phyloP scores from a whole-genome alignment of 2,329 filamentous ascomycete genomes.

The Tolypocladium tropicale region DNA sequence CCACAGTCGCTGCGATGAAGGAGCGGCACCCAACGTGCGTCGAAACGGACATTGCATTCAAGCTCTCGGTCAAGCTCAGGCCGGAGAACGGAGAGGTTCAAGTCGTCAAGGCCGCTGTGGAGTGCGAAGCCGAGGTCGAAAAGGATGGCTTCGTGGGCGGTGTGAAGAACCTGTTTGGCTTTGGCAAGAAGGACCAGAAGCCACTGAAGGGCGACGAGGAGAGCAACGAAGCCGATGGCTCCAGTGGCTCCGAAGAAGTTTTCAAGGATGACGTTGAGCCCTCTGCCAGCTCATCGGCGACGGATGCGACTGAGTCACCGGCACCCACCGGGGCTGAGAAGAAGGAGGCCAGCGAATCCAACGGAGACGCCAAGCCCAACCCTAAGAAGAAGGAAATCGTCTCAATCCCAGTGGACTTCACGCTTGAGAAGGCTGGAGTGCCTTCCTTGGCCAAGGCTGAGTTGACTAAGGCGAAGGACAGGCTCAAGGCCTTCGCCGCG shows the following conservation, averaged over 20 bases:
- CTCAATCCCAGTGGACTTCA: conserved; percentile 40
- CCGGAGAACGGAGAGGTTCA: conserved; percentile 70
- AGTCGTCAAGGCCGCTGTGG: conserved; percentile 63
- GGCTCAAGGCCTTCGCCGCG: conserved; percentile 72
- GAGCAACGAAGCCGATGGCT: conserved; percentile 25
- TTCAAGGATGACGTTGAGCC: conserved; percentile 30
- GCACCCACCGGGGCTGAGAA: conserved; percentile 18
- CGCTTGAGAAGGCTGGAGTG: conserved; percentile 38
- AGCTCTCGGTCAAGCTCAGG: conserved; percentile 64
- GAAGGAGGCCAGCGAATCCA: conserved; percentile 28
- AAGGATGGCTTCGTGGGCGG: conserved; percentile 82
- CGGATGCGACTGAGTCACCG: conserved; percentile 11
- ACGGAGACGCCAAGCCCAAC: conserved; percentile 35
- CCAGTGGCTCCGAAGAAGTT: conserved; percentile 23
- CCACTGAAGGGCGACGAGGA: conserved; percentile 56
- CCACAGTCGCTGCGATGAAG: conserved; percentile 66
- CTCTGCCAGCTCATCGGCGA: conserved; percentile 7
- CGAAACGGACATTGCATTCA: conserved; percentile 67
- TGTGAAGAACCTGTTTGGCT: conserved; percentile 92
- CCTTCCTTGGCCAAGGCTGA: conserved; percentile 39
- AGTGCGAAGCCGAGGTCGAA: conserved; percentile 72
- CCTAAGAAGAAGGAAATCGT: conserved; percentile 51
- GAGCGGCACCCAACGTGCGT: conserved; percentile 65
- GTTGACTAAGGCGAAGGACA: conserved; percentile 47
- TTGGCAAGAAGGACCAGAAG: conserved; percentile 83